These are phyloP conservation scores for Stygiomarasmius scandens DNA, from an alignment of 1,284 basidiomycete species.

Conservation along the genomic window DNA sequence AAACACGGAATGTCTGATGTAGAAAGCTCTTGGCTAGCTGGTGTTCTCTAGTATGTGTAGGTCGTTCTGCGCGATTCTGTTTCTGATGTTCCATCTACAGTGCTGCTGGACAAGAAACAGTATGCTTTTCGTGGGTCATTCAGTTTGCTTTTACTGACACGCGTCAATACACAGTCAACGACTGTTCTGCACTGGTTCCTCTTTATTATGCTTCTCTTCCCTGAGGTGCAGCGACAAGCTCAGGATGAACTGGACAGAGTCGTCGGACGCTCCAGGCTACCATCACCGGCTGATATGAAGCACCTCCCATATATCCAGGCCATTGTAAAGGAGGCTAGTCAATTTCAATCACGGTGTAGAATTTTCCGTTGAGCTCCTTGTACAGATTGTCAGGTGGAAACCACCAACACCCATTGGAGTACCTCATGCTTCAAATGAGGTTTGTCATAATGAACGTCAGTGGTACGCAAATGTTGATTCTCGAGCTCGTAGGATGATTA, in stretches of 20 bases:
- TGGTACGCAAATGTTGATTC: neutral
- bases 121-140: neutral
- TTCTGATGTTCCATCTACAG: neutral
- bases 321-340: conserved; percentile 13
- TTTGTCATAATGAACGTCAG: neutral
- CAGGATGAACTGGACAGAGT: conserved; percentile 14
- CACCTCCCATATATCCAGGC: conserved; percentile 9
- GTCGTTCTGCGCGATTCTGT: neutral
- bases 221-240: conserved; percentile 8
- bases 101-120: conserved; percentile 11
- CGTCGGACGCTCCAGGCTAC: conserved; percentile 3
- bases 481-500: conserved; percentile 3
- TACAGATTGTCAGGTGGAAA: conserved; percentile 8
- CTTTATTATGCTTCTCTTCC: conserved; percentile 1
- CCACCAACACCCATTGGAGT: neutral
- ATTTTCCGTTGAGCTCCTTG: neutral
- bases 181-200: conserved; percentile 1
- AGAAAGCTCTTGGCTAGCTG: conserved; percentile 15
- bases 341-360: neutral
- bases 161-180: conserved; percentile 11
- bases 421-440: neutral
- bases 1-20: conserved; percentile 6
- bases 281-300: conserved; percentile 2
- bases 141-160: neutral
- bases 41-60: conserved; percentile 4